phyloP scores from a whole-genome alignment of 2,329 filamentous ascomycete genomes.

The Teratosphaeria zuluensis region DNA sequence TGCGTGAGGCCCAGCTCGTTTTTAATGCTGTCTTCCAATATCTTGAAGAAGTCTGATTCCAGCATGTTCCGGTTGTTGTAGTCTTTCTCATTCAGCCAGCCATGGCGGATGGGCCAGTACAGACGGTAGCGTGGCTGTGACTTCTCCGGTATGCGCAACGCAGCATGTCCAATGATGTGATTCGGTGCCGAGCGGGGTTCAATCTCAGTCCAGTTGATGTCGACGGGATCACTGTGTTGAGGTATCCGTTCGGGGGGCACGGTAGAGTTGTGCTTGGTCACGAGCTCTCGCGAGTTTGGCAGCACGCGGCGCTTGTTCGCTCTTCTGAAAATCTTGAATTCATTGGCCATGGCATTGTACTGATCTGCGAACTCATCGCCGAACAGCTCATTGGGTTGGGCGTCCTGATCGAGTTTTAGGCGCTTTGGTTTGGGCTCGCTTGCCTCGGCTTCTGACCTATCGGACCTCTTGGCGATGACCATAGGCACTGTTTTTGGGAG shows the following conservation, averaged over 20 bases:
- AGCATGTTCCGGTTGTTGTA: constrained; percentile 72
- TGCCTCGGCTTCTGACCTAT: constrained; percentile 73
- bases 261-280: constrained; percentile 85
- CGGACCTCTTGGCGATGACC: constrained; percentile 73
- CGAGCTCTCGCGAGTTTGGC: constrained; percentile 94
- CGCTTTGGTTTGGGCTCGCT: constrained; percentile 67
- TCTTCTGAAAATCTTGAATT: constrained; percentile 84
- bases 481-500: constrained; percentile 90
- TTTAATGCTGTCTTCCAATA: constrained; percentile 77
- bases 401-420: constrained; percentile 52
- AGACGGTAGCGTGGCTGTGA: constrained; percentile 84
- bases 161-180: constrained; percentile 72
- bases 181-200: constrained; percentile 54
- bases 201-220: constrained; percentile 92
- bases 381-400: constrained; percentile 67
- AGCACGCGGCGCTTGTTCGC: constrained; percentile 88
- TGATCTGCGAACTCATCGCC: constrained; percentile 66
- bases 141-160: constrained; percentile 77
- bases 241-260: constrained; percentile 78
- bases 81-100: constrained; percentile 83
- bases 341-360: constrained; percentile 73
- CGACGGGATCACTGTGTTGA: constrained; percentile 87
- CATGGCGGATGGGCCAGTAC: constrained; percentile 81
- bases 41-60: constrained; percentile 75
- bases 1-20: constrained; percentile 70